Percentiles rank a stretch among this genome's conserved stretches.
These are phyloP conservation scores for Sequoia sempervirens DNA, from an alignment of 75 land plant species.

Conservation along the genomic window DNA sequence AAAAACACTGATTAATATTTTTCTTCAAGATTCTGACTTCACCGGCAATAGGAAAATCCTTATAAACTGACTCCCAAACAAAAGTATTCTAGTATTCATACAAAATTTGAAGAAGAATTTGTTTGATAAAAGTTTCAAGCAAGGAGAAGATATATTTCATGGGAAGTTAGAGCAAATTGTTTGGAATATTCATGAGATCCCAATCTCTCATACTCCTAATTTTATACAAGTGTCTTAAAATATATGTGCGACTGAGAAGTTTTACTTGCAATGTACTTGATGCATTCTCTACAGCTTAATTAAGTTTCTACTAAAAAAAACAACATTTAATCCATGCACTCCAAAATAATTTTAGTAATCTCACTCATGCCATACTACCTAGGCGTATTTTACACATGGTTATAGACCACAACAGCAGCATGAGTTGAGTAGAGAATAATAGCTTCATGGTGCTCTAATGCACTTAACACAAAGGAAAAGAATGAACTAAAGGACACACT, in stretches of 20 bases:
- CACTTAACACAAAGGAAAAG: background rate
- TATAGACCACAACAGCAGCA: background rate
- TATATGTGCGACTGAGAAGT: background rate
- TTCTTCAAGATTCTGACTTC: background rate
- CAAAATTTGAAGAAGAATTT: background rate
- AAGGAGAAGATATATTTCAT: background rate
- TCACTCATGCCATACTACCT: background rate
- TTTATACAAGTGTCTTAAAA: background rate
- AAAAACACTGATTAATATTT: background rate
- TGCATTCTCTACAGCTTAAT: background rate
- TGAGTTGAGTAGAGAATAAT: background rate
- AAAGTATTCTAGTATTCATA: background rate
- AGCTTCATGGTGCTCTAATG: background rate
- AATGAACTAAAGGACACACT: background rate
- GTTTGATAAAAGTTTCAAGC: background rate
- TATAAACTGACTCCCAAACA: background rate
- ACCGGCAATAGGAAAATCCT: background rate
- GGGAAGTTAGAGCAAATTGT: background rate
- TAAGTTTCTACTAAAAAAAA: background rate
- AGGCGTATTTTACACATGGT: background rate
- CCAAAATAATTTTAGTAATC: background rate
- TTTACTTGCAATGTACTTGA: background rate
- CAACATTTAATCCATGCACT: background rate
- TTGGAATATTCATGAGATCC: background rate
- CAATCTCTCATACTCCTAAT: background rate